These are phyloP conservation scores for Chaetoceros muelleri DNA, from an alignment of 108 stramenopile genomes.

Conservation along the genomic window DNA sequence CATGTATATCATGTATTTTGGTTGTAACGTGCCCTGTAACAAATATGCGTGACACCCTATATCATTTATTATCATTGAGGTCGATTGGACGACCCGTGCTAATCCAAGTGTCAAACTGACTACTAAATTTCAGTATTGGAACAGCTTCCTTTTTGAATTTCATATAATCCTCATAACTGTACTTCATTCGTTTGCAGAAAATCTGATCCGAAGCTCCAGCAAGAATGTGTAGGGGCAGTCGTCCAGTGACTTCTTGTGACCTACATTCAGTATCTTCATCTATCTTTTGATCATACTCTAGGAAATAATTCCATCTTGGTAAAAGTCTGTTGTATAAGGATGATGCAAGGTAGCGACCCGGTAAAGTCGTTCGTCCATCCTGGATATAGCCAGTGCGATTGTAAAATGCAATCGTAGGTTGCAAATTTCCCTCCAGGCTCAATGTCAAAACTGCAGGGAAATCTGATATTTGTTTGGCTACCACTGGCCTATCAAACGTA, in stretches of 20 bases:
- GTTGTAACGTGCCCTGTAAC: neutral
- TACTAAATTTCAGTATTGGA: slow-evolving; percentile 67
- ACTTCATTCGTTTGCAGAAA: slow-evolving; percentile 46
- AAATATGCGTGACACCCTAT: neutral
- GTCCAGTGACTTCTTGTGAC: neutral
- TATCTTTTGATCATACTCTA: slow-evolving; percentile 13
- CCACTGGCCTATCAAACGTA: neutral
- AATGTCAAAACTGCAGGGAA: slow-evolving; percentile 67
- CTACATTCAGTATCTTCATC: slow-evolving; percentile 3
- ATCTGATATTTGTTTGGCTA: slow-evolving; percentile 27
- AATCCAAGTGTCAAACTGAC: slow-evolving; percentile 70
- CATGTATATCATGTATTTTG: too few species aligned
- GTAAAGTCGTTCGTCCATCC: slow-evolving; percentile 29
- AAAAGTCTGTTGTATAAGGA: slow-evolving; percentile 72
- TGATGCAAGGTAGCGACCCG: slow-evolving; percentile 65
- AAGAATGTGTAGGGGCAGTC: slow-evolving; percentile 57
- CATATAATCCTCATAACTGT: slow-evolving; percentile 33
- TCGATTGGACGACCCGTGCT: slow-evolving; percentile 73
- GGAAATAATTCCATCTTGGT: slow-evolving; percentile 66
- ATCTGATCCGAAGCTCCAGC: slow-evolving; percentile 44
- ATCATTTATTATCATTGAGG: neutral
- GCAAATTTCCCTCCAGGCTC: slow-evolving; percentile 61
- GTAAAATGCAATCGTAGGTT: slow-evolving; percentile 63
- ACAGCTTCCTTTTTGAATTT: slow-evolving; percentile 41
- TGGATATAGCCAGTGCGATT: slow-evolving; percentile 62